phyloP scores from a whole-genome alignment of 768 basidiomycete genomes.

The Phanerochaete carnosa region DNA sequence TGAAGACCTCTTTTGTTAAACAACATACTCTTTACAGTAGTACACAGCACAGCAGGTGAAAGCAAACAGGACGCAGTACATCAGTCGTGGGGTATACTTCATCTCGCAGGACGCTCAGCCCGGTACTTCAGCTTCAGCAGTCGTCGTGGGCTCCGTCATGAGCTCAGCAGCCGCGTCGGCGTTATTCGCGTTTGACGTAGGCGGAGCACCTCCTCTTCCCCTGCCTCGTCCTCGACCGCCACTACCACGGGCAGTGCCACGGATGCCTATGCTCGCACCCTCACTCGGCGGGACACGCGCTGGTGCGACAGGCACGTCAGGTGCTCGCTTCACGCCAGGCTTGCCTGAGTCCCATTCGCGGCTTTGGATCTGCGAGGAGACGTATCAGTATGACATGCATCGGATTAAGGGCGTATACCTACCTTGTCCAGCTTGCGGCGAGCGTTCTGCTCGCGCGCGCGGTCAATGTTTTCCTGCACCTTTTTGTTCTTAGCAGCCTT shows the following conservation, averaged over 20 bases:
- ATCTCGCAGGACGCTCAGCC: background rate
- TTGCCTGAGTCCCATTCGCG: constrained; percentile 89
- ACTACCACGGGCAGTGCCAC: constrained; percentile 22
- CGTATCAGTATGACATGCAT: background rate
- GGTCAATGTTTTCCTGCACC: constrained; percentile 66
- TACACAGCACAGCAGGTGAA: background rate
- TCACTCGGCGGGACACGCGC: constrained; percentile 11
- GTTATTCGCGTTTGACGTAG: background rate
- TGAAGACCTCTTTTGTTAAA: background rate
- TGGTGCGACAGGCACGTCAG: constrained; percentile 14
- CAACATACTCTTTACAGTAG: background rate
- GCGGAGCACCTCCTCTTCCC: constrained; percentile 9
- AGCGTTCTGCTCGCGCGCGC: constrained; percentile 74
- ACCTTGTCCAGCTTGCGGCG: constrained; percentile 76
- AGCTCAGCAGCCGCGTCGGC: background rate
- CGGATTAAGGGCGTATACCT: background rate
- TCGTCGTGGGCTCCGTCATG: background rate
- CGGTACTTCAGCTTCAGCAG: background rate
- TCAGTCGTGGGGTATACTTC: background rate
- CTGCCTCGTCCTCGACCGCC: constrained; percentile 18
- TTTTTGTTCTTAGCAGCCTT: constrained; percentile 57
- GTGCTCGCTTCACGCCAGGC: constrained; percentile 22
- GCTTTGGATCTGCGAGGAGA: constrained; percentile 42
- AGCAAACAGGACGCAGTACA: background rate
- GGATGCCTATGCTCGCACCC: constrained; percentile 20